Base-by-base conservation (phyloP, 1,284 basidiomycete species). In the Cryptococcus maquisensis region DNA sequence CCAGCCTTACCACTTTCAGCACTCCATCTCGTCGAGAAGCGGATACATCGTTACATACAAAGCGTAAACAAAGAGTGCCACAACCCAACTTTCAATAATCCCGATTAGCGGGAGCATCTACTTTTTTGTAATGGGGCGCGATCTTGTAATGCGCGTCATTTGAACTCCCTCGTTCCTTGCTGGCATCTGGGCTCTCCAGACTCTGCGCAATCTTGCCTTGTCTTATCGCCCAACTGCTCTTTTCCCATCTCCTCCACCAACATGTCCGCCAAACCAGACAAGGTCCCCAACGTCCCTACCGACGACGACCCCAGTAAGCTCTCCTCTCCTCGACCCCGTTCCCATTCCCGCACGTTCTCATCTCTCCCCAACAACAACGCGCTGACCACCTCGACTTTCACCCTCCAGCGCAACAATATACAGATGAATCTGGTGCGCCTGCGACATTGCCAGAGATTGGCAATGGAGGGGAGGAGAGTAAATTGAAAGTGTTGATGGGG, bases 401-500 rank as follows among this genome's bases (percentile, higher is more conserved):
- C 45, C 15, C 39, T 10, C 18, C 56, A 71, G 69, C 61, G 23
- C 63, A 67, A 43, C 52, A 55, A 4, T 73, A 68, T 55, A 64
- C 65, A 28, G 78, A 79, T 59, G 75, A 77, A 47, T 56, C 59
- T 12, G 77, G 73, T 15, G 72, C 70, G 9, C 81, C 83, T 2
- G 71, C 75, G 45, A 84, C 86, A 8, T 80, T 93, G 3, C 85
- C 88, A 47, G 90, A 93, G 65, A 75, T 82, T 26, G 82, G 81
- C 40, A 86, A 87, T 57, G 76, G 82, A 28, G 87, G 87, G 39
- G 90, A 94, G 71, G 88, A 90, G 60, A 86, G 89, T 45, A 93
- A 89, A 81, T 80, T 94, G 61, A 90, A 88, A 81, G 90, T 92
- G 83, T 88, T 95, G 49, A 79, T 93, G 12, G 84, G 86, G 67